These are phyloP conservation scores for Elongisporangium senticosum DNA, from an alignment of 352 stramenopile genomes.

Conservation along the genomic window DNA sequence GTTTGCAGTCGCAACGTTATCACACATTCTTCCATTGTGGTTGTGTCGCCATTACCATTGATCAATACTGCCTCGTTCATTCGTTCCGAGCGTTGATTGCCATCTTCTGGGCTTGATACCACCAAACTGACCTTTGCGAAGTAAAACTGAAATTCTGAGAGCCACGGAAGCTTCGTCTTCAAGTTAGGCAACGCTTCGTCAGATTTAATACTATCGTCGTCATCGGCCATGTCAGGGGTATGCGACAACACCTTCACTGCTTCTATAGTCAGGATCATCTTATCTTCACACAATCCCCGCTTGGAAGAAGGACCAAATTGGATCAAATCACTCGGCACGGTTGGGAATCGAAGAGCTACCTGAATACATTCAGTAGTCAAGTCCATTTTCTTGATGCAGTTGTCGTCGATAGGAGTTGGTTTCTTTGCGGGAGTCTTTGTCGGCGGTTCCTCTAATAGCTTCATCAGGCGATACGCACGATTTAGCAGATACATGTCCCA, in stretches of 20 bases:
- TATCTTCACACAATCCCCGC: slow-evolving; percentile 79
- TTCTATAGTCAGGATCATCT: slow-evolving; percentile 63
- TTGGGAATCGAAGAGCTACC: slow-evolving; percentile 72
- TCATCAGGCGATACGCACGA: slow-evolving; percentile 64
- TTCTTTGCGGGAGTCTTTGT: slow-evolving; percentile 12
- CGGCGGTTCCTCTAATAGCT: slow-evolving; percentile 55
- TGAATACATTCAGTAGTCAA: slow-evolving; percentile 69
- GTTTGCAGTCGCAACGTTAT: slow-evolving; percentile 44
- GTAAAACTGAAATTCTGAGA: slow-evolving; percentile 54
- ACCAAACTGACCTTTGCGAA: slow-evolving; percentile 48
- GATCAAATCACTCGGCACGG: slow-evolving; percentile 80
- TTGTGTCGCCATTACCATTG: slow-evolving; percentile 29
- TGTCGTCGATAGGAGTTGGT: slow-evolving; percentile 5
- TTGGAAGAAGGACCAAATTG: slow-evolving; percentile 74
- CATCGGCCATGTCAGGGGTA: slow-evolving; percentile 5
- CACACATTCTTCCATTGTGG: slow-evolving; percentile 29
- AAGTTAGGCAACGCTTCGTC: slow-evolving; percentile 1
- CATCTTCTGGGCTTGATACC: slow-evolving; percentile 42
- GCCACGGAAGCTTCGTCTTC: slow-evolving; percentile 38
- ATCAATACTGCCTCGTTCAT: slow-evolving; percentile 43
- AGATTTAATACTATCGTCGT: slow-evolving; percentile 5
- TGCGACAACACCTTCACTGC: slow-evolving; percentile 42
- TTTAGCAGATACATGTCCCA: slow-evolving; percentile 87
- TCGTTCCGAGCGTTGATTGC: slow-evolving; percentile 41
- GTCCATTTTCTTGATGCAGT: slow-evolving; percentile 56